These are phyloP conservation scores for Ligustrum vulgare DNA, from an alignment of 257 asterid species.

Conservation along the genomic window DNA sequence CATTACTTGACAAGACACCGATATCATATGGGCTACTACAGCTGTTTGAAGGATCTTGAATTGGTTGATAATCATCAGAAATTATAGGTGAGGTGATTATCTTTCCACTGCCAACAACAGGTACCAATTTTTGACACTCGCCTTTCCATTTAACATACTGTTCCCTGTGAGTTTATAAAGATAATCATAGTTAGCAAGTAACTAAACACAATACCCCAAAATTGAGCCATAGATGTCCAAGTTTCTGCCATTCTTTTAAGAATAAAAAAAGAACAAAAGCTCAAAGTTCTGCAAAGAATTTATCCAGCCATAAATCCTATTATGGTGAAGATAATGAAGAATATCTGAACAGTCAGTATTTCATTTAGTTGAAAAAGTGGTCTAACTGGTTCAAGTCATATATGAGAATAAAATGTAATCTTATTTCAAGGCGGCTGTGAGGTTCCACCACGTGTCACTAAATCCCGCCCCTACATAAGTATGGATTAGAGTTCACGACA, in stretches of 20 bases:
- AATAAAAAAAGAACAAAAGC: background rate
- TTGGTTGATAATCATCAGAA: conserved; percentile 61
- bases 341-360: background rate
- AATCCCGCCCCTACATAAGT: background rate
- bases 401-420: background rate
- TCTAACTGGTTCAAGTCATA: background rate
- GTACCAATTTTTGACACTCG: conserved; percentile 70
- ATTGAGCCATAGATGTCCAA: conserved; percentile 6
- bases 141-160: conserved; percentile 79
- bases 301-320: background rate
- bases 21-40: conserved; percentile 20
- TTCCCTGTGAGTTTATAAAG: conserved; percentile 48
- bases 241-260: background rate
- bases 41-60: conserved; percentile 36
- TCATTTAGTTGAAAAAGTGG: background rate
- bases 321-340: background rate
- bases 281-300: background rate
- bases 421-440: background rate
- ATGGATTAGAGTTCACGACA: background rate
- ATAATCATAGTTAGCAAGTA: conserved; percentile 8
- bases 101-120: conserved; percentile 81
- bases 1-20: conserved; percentile 29
- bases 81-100: conserved; percentile 62
- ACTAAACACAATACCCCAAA: conserved; percentile 1
- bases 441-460: background rate